Evolutionary conservation across 1,284 basidiomycete genomes (phyloP), one percentile per base, ranked within the genome.

Genomic region (Moniliophthora roreri): DNA sequence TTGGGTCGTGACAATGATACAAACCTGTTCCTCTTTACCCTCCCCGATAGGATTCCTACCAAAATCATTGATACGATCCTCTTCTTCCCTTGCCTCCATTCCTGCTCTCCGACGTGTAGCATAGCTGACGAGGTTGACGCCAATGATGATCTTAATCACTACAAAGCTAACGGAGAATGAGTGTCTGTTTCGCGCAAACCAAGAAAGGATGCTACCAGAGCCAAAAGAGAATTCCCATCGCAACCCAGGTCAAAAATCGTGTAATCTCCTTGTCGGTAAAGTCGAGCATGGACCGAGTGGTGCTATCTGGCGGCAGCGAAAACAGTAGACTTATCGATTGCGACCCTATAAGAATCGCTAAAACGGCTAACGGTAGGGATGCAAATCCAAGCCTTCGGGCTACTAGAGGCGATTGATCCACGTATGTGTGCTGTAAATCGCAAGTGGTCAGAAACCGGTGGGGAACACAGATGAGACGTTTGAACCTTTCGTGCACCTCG

Each of bases 361-460:
- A 79, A 23, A 94, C 94, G 0, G 94, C 93, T 1, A 99, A 80
- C 0, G 97, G 97, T 16, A 99, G 77, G 0, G 95, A 87, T 0
- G 96, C 90, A 64, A 99, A 97, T 10, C 97, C 97, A 2, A 99
- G 80, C 8, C 97, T 84, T 1, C 96, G 89, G 0, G 94, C 91
- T 28, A 98, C 94, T 9, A 96, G 81, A 1, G 96, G 96, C 2
- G 95, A 95, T 67, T 98, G 95, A 67, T 99, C 96, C 18, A 98
- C 93, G 58, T 97, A 94, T 0, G 91, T 79, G 69, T 96, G 90
- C 82, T 91, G 64, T 16, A 58, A 35, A n/a, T n/a, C n/a, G 49
- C 50, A 39, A 37, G 38, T 52, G 48, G 39, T 26, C 32, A 55
- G 53, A 13, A 34, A 53, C 42, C 26, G 37, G 39, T 32, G 28